phyloP scores from a whole-genome alignment of 495 filamentous ascomycete species.

The Jackrogersella minutella region DNA sequence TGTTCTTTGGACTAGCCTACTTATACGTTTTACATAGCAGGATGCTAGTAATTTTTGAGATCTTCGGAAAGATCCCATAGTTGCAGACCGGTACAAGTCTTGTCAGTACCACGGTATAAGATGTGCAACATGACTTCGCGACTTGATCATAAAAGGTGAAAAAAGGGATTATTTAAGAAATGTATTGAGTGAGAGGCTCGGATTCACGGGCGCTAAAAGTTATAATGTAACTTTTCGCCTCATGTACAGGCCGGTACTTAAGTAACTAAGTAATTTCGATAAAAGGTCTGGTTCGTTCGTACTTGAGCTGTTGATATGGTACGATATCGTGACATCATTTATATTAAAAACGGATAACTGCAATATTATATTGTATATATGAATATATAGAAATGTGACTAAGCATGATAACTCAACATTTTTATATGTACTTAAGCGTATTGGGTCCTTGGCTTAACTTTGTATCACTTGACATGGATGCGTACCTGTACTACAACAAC shows the following conservation, averaged over 20 bases:
- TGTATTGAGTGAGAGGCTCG: not conserved
- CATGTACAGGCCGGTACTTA: too few species aligned
- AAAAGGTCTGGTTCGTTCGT: conserved; percentile 12
- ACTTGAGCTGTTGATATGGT: conserved; percentile 26
- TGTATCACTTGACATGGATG: too few species aligned
- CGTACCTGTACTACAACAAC: too few species aligned
- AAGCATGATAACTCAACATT: too few species aligned
- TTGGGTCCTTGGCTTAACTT: too few species aligned
- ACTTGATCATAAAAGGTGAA: not conserved
- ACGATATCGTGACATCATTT: conserved; percentile 41
- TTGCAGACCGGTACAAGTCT: conserved; percentile 24
- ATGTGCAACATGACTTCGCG: conserved; percentile 37
- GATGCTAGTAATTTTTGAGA: conserved; percentile 30
- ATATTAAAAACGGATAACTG: not conserved
- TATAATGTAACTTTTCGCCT: too few species aligned
- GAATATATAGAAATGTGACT: not conserved
- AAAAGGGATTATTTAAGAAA: too few species aligned
- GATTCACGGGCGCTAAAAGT: too few species aligned
- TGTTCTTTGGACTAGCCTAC: conserved; percentile 19
- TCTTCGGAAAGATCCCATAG: conserved; percentile 32
- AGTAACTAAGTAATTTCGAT: too few species aligned
- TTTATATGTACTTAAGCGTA: too few species aligned
- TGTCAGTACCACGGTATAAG: conserved; percentile 8
- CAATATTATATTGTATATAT: not conserved
- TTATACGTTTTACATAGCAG: conserved; percentile 21